Evolutionary conservation across 306 rosid genomes (phyloP), one percentile per base, ranked within the genome.

Genomic region (Purshia tridentata): DNA sequence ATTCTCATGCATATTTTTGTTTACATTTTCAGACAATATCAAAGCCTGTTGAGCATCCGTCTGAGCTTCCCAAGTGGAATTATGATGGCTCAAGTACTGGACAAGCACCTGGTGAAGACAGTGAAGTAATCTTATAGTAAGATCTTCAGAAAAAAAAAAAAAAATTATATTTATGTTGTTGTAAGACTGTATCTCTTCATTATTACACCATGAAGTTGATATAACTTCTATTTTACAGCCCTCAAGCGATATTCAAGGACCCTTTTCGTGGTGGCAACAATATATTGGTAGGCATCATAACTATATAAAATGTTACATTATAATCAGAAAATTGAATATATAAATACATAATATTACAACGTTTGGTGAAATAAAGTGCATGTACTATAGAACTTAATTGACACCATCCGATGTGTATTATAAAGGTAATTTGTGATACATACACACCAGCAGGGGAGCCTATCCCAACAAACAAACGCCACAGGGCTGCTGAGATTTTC

Each of bases 61-160:
- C 99, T 72, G 98, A 95, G 89, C 98, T 95, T 70, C 98, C 99
- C 19, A 95, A 86, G 78, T 95, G 99, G 99, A 95, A 95, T 69
- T 95, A 90, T 56, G 99, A 95, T 83, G 99, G 99, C 78, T 95
- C 99, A 70, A 95, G 99, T 82, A 92, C 99, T 18, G 98, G 99
- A 59, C 99, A 95, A 79, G 99, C 99, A 77, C 98, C 97, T 0
- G 99, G 99, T 10, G 98, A 92, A 76, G 99, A 95, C 61, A 95
- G 99, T 88, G 99, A 95, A 95, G 98, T 95, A 72, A 95, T 95
- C 80, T 78, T 95, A 87, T 91, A 92, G 99, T 95, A 91, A 88
- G 98, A 80, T 66, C 76, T 72, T 72, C 15, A 62, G 37, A 70
- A 72, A 77, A 74, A 62, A 77, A 42, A 37, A 70, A 72, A 77